Base-by-base conservation (phyloP, 805 yeast genomes). In the Candida anglica region DNA sequence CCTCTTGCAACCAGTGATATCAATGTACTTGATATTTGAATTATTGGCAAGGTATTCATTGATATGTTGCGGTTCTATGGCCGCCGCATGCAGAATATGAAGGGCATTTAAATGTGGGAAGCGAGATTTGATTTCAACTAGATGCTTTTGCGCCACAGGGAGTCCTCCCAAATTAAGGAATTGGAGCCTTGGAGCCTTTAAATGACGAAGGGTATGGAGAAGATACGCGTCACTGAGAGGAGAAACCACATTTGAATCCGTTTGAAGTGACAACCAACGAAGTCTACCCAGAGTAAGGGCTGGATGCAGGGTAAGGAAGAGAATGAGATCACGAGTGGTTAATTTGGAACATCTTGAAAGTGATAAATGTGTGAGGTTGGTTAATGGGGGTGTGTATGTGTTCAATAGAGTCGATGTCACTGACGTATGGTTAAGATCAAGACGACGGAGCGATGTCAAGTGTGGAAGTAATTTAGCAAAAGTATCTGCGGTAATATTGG, bases 361-460 rank as follows among this genome's bases (percentile, higher is more conserved):
- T n/a, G 94, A 83, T 32, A 88, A 60, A 58, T 86, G 96, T 0
- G 95, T 80, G 26, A 88, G 60, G 44, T 71, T 64, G 14, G 81
- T 77, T 11, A 77, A 50, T 11, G 58, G 62, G 2, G 86, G 83
- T 15, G 87, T 55, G 36, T 49, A 48, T 15, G 69, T 59, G 36
- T 63, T 54, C 25, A 88, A 66, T 0, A 76, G 73, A n/a, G 72
- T 66, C 3, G 84, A 79, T 1, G 81, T 78, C 26, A 88, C 75
- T 28, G 81, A 77, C 0, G 96, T 88, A 48, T 86, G 95, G 11
- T 85, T 78, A 32, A 89, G 64, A 53, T 88, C 97, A 19, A 88
- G 62, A 41, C 86, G 74, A 42, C 76, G 75, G 33, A 88, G 59
- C 38, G 69, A 63, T 17, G 66, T 60, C 29, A 81, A 60, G 32